These are phyloP conservation scores for Russula abietina DNA, from an alignment of 768 basidiomycete species.

Conservation along the genomic window DNA sequence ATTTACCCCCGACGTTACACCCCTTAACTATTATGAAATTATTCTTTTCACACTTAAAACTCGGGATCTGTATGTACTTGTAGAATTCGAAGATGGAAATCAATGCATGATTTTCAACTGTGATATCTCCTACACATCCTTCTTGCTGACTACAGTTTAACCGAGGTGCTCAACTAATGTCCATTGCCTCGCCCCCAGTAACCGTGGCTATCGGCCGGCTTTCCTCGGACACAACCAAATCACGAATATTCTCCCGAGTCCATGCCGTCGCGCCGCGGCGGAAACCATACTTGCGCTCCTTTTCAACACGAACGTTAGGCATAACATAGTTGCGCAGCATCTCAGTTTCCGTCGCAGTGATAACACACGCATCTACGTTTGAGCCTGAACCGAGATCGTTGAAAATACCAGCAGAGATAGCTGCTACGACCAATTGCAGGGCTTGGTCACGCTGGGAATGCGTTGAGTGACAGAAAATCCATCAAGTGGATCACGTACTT, in stretches of 20 bases:
- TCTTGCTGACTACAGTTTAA: not conserved
- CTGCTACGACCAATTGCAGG: constrained; percentile 73
- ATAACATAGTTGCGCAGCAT: constrained; percentile 92
- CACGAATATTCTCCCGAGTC: constrained; percentile 73
- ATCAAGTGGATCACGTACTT: constrained; percentile 41
- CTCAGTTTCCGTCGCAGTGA: constrained; percentile 80
- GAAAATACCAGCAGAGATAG: constrained; percentile 95
- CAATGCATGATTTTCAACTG: constrained; percentile 10
- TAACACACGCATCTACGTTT: constrained; percentile 97
- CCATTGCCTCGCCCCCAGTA: constrained; percentile 65
- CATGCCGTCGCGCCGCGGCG: constrained; percentile 83
- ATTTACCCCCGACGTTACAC: not conserved
- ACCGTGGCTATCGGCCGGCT: constrained; percentile 39
- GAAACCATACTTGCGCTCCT: constrained; percentile 67
- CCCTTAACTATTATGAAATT: constrained; percentile 12
- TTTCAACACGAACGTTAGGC: constrained; percentile 79
- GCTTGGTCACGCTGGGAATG: constrained; percentile 67
- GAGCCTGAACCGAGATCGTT: constrained; percentile 98
- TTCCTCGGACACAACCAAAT: constrained; percentile 67
- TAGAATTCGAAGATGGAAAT: constrained; percentile 10
- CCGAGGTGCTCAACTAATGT: constrained; percentile 49
- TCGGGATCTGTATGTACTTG: constrained; percentile 3
- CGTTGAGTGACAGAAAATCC: constrained; percentile 15
- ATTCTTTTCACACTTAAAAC: not conserved
- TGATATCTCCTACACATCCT: constrained; percentile 7